Evolutionary conservation across 257 asterid species (phyloP).

Genomic region (Striga asiatica): DNA sequence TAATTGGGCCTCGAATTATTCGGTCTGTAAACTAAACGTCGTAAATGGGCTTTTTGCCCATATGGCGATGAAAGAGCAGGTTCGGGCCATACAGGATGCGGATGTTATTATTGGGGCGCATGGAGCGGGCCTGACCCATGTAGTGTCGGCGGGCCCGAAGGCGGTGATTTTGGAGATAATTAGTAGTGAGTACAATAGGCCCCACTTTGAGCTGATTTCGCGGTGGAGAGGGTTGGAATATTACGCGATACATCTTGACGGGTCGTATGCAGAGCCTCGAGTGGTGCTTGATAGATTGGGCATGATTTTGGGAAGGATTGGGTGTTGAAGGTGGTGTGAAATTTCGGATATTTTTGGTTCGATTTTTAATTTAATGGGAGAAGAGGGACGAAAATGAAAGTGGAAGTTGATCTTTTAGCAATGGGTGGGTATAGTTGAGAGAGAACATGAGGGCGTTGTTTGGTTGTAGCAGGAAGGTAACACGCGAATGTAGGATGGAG

Average conservation of each 20-base stretch:
- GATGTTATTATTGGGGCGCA: constrained; percentile 84
- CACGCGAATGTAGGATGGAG: too few species aligned
- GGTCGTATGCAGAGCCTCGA: constrained; percentile 50
- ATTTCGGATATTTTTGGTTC: too few species aligned
- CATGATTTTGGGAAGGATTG: constrained; percentile 42
- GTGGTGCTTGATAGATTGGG: constrained; percentile 43
- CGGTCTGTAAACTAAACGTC: constrained; percentile 43
- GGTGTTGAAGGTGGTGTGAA: too few species aligned
- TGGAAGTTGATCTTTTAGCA: too few species aligned
- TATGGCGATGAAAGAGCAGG: constrained; percentile 94
- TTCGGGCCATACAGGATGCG: constrained; percentile 81
- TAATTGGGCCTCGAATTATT: constrained; percentile 47
- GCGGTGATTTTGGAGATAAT: constrained; percentile 69
- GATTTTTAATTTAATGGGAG: too few species aligned
- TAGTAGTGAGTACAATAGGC: constrained; percentile 63
- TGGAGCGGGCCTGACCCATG: constrained; percentile 97
- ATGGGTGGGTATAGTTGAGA: too few species aligned
- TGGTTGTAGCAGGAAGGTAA: too few species aligned
- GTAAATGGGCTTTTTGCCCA: constrained; percentile 87
- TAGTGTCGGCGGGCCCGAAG: constrained; percentile 55
- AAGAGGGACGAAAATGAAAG: too few species aligned
- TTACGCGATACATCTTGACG: constrained; percentile 52
- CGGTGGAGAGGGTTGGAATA: constrained; percentile 89
- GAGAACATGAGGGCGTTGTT: too few species aligned
- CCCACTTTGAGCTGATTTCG: constrained; percentile 78